These are phyloP conservation scores for Psidium guajava DNA, from an alignment of 345 rosid species.

Conservation along the genomic window DNA sequence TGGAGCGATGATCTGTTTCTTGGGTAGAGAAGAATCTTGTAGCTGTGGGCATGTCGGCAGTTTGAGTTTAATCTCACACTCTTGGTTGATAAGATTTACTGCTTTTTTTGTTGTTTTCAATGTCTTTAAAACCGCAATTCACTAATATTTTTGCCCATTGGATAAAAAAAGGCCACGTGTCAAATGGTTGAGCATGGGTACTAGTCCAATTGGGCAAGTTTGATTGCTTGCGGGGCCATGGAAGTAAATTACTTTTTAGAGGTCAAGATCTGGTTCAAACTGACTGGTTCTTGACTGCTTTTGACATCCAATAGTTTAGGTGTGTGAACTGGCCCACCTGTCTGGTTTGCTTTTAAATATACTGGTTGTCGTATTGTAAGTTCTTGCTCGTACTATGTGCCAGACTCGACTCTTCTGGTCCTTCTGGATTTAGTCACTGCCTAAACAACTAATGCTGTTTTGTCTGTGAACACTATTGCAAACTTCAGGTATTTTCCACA, in stretches of 20 bases:
- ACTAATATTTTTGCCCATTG: background rate
- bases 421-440: background rate
- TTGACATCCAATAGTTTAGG: background rate
- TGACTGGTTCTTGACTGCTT: background rate
- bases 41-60: background rate
- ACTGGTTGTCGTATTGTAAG: background rate
- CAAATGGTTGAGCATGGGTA: background rate
- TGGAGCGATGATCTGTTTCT: background rate
- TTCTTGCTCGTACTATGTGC: background rate
- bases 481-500: slow-evolving; percentile 66
- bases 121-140: background rate
- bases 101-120: background rate
- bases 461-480: background rate
- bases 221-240: background rate
- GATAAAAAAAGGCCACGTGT: background rate
- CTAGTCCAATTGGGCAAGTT: background rate
- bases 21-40: background rate
- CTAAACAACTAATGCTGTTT: background rate
- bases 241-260: background rate
- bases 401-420: background rate
- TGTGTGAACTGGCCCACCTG: background rate
- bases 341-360: background rate
- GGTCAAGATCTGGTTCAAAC: background rate
- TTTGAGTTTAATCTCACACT: background rate
- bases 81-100: background rate